A percentile compares a stretch with the other conserved stretches of the same genome.
Conservation (phyloP, 106 monocot genomes). For the Dendrobium officinale region DNA sequence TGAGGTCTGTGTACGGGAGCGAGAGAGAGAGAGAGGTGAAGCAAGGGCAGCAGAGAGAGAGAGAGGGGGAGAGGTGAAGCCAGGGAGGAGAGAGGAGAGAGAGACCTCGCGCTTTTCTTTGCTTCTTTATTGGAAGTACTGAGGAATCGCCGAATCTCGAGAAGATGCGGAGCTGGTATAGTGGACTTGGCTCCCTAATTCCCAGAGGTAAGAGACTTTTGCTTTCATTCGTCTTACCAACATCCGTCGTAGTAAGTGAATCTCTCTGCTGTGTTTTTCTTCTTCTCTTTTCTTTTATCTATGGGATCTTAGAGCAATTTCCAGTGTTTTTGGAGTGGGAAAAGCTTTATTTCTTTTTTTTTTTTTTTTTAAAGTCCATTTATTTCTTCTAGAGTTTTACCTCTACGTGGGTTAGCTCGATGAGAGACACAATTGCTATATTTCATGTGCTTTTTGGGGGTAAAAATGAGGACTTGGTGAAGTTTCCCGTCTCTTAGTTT, state of each 20-base stretch:
- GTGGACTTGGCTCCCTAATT: background rate
- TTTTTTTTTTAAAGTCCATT: background rate
- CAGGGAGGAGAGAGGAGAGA: background rate
- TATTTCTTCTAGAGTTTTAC: background rate
- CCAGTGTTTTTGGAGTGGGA: background rate
- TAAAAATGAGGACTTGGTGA: conserved; percentile 11
- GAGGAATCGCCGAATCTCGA: conserved; percentile 28
- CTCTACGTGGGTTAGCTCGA: conserved; percentile 5
- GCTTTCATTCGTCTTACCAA: conserved; percentile 1
- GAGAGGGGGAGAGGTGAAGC: background rate
- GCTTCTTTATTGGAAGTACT: background rate
- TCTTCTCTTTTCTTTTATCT: background rate
- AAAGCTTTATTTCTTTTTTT: conserved; percentile 8
- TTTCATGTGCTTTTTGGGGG: conserved; percentile 3
- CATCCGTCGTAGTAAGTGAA: background rate
- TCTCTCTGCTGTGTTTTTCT: background rate
- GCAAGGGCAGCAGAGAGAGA: background rate
- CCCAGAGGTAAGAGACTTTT: conserved; percentile 11
- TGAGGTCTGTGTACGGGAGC: background rate
- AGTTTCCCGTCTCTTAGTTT: conserved; percentile 17
- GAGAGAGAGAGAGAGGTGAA: background rate
- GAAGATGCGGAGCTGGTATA: background rate
- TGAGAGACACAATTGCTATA: background rate
- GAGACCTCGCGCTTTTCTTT: background rate
- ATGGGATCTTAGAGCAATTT: background rate